Conservation (phyloP, 306 rosid genomes). For the Elaeagnus macrophylla region DNA sequence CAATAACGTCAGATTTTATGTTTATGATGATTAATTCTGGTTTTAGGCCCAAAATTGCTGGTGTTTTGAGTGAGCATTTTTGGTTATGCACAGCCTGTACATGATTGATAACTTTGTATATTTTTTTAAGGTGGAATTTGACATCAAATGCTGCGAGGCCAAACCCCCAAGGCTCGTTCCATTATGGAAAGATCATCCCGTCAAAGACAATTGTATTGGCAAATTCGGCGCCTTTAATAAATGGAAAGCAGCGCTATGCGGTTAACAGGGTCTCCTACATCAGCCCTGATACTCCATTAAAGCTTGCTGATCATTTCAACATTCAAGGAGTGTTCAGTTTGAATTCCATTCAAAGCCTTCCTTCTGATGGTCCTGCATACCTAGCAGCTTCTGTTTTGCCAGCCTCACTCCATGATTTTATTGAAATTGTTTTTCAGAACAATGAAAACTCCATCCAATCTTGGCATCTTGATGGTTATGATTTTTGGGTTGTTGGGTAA, state of each 20-base stretch:
- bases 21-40: too few relatives aligned
- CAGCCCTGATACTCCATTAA: slow-evolving; percentile 81
- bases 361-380: slow-evolving; percentile 44
- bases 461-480: slow-evolving; percentile 93
- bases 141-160: slow-evolving; percentile 98
- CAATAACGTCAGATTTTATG: too few relatives aligned
- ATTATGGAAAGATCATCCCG: slow-evolving; percentile 67
- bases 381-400: slow-evolving; percentile 55
- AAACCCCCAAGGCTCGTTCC: slow-evolving; percentile 96
- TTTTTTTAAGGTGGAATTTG: slow-evolving; percentile 74
- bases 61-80: background rate
- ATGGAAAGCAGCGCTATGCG: slow-evolving; percentile 78
- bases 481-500: slow-evolving; percentile 95
- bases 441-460: slow-evolving; percentile 69
- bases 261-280: slow-evolving; percentile 64
- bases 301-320: slow-evolving; percentile 95
- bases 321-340: slow-evolving; percentile 63
- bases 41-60: too few relatives aligned
- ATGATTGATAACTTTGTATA: background rate
- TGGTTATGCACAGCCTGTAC: background rate
- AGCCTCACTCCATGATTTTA: slow-evolving; percentile 62
- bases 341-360: slow-evolving; percentile 47
- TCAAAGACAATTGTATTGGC: slow-evolving; percentile 56
- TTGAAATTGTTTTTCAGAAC: slow-evolving; percentile 85
- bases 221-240: slow-evolving; percentile 64